Evolutionary conservation across 352 stramenopile species (phyloP), one percentile per base, ranked within the genome.

Genomic region (Thalassiosira ordinaria): DNA sequence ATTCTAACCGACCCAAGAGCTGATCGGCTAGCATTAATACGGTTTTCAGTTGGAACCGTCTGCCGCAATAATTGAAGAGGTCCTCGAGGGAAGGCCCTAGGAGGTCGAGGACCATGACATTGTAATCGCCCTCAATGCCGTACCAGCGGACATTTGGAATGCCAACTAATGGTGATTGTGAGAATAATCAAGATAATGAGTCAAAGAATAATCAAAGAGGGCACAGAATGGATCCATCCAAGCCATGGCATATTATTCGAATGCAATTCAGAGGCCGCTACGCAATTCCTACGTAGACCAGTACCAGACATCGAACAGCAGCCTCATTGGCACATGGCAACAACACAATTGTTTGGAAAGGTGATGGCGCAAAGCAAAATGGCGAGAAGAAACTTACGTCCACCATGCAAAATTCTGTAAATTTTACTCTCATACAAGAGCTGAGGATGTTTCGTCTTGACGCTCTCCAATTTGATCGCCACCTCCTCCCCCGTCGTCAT

Each of bases 51-150:
- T 96, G 94, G 77, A 98, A 98, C 20, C 90, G 79, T 33, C 96
- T 75, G 16, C 94, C 94, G 81, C 96, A 98, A 78, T 97, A 97
- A 73, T 98, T 98, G 85, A 98, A 98, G 0, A 98, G 84, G 84
- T 98, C 95, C 80, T 98, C 95, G 22, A 98, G 80, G 14, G 95
- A 99, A 4, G 97, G 97, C 13, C 98, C 98, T 5, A 99, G 91
- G 44, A 99, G 88, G 85, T 99, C 98, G 57, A 99, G 97, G 22
- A 99, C 97, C 97, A 99, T 99, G 33, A 99, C 97, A 79, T 99
- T 73, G 93, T 99, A 99, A 85, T 99, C 96, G 57, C 96, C 97
- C 91, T 99, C 97, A 22, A 99, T 97, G 49, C 97, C 97, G 84
- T 99, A 99, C 97, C 97, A 99, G 74, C 96, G 94, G 31, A 99